phyloP scores from a whole-genome alignment of 1,284 basidiomycete species.

The Apiotrichum brassicae region DNA sequence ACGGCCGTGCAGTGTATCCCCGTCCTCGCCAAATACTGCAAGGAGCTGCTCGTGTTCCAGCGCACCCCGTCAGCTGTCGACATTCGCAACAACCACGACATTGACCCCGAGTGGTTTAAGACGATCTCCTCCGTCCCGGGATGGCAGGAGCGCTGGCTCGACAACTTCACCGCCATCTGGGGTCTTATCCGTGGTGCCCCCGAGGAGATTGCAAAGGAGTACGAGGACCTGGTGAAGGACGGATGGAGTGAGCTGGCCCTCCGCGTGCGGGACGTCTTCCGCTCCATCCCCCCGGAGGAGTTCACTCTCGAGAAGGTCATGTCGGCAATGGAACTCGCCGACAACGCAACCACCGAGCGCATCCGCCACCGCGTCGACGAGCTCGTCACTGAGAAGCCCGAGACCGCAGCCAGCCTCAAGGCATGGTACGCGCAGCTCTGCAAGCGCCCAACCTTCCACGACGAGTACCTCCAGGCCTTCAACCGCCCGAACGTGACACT shows the following conservation, averaged over 20 bases:
- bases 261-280: no score
- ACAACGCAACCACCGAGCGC: background rate
- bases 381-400: background rate
- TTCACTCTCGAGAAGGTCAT: background rate
- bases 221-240: background rate
- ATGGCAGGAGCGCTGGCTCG: conserved; percentile 1
- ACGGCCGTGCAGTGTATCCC: conserved; percentile 3
- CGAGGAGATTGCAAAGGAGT: background rate
- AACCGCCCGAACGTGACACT: background rate
- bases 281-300: background rate
- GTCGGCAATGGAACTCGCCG: background rate
- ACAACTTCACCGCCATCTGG: background rate
- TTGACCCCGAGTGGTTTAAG: conserved; percentile 1
- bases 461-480: background rate
- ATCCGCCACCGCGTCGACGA: background rate
- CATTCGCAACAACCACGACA: background rate
- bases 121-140: background rate
- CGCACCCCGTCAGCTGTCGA: background rate
- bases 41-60: background rate
- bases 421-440: background rate
- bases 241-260: background rate
- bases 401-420: background rate
- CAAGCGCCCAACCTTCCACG: background rate
- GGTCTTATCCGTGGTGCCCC: no score
- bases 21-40: background rate